phyloP scores from a whole-genome alignment of 257 asterid species.

The Echites panduratus region DNA sequence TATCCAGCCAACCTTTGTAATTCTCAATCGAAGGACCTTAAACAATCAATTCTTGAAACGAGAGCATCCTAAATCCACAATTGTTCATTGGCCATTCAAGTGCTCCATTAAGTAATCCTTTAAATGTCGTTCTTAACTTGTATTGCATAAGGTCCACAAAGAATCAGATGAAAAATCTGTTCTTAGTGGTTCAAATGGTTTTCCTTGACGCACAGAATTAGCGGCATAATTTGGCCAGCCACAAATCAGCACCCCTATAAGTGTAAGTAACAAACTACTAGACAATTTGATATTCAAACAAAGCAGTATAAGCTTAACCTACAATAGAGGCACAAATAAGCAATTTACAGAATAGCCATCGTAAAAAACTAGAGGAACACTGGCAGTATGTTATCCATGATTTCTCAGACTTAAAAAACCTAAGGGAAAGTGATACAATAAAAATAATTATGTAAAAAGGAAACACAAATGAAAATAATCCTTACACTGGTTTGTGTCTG shows the following conservation, averaged over 20 bases:
- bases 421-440: too few relatives aligned
- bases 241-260: neutral
- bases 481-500: constrained; percentile 23
- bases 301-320: neutral
- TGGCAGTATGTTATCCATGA: neutral
- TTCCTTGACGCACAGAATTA: neutral
- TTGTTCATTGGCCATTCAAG: neutral
- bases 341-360: too few relatives aligned
- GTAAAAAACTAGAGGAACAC: neutral
- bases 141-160: neutral
- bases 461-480: neutral
- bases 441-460: neutral
- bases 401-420: neutral
- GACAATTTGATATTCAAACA: neutral
- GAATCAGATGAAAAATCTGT: neutral
- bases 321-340: neutral
- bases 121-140: neutral
- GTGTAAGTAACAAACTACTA: neutral
- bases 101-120: neutral
- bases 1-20: too few relatives aligned
- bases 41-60: neutral
- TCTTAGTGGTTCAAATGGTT: neutral
- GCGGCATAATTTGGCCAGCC: neutral
- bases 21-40: too few relatives aligned
- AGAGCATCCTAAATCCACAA: neutral